These are phyloP conservation scores for Salix brachista DNA, from an alignment of 345 rosid species.

Conservation along the genomic window DNA sequence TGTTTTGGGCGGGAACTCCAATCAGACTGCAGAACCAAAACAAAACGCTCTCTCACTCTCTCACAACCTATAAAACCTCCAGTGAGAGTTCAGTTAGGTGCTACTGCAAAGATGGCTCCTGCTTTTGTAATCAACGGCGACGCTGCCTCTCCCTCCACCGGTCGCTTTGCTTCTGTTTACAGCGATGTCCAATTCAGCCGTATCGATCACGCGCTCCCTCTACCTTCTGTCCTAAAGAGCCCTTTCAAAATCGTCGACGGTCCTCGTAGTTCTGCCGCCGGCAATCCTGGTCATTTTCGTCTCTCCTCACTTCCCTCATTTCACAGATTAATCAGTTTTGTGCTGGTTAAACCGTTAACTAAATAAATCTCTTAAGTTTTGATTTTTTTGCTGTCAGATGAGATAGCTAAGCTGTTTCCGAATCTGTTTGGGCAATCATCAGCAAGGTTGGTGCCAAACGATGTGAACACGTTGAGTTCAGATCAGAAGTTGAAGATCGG, in stretches of 20 bases:
- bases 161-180: constrained; percentile 66
- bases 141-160: constrained; percentile 32
- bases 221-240: constrained; percentile 70
- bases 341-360: background rate
- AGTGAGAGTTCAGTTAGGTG: background rate
- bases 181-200: constrained; percentile 85
- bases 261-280: constrained; percentile 86
- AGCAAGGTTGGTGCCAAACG: constrained; percentile 52
- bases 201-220: constrained; percentile 63
- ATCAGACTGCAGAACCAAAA: background rate
- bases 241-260: constrained; percentile 80
- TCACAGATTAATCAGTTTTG: background rate
- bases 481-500: constrained; percentile 75
- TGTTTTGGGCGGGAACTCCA: background rate
- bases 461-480: constrained; percentile 23
- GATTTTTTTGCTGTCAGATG: constrained; percentile 39
- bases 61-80: background rate
- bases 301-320: background rate
- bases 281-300: constrained; percentile 61
- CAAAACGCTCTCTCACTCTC: background rate
- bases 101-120: constrained; percentile 46
- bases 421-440: constrained; percentile 86
- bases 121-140: constrained; percentile 39
- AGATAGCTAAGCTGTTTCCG: constrained; percentile 88
- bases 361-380: background rate